Conservation (phyloP, 2,329 filamentous ascomycete genomes). For the Didymella exigua region DNA sequence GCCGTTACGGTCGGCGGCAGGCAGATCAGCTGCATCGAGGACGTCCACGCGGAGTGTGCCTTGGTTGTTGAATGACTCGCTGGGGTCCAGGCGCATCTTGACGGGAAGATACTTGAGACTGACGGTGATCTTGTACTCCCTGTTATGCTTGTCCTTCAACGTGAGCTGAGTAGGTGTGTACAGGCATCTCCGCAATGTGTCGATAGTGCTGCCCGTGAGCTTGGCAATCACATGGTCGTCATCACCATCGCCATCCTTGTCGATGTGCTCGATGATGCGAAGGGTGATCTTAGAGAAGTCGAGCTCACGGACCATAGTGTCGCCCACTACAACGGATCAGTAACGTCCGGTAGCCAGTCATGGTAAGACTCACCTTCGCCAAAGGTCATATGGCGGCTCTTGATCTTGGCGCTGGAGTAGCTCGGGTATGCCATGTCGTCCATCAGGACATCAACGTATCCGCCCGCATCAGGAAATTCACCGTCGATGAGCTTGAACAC, state of each 20-base stretch:
- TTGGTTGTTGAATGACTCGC: conserved; percentile 99
- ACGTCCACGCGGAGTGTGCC: conserved; percentile 93
- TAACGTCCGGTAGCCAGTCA: not conserved
- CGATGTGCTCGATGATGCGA: conserved; percentile 79
- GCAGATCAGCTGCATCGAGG: conserved; percentile 83
- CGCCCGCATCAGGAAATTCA: conserved; percentile 76
- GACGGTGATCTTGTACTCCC: conserved; percentile 79
- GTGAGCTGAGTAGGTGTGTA: conserved; percentile 87
- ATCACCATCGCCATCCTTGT: conserved; percentile 70
- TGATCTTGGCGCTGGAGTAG: conserved; percentile 79
- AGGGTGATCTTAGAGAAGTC: conserved; percentile 94
- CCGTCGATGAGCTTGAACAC: conserved; percentile 95
- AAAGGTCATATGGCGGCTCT: conserved; percentile 71
- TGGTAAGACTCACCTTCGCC: conserved; percentile 69
- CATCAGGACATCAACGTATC: conserved; percentile 84
- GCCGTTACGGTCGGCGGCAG: conserved; percentile 91
- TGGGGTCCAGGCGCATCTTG: conserved; percentile 90
- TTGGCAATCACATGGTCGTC: conserved; percentile 80
- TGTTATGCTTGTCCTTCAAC: conserved; percentile 78
- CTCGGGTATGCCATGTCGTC: conserved; percentile 94
- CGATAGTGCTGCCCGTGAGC: conserved; percentile 81
- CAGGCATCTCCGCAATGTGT: conserved; percentile 87
- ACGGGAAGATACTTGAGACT: conserved; percentile 94
- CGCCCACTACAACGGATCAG: conserved; percentile 64
- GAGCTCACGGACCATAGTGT: conserved; percentile 95